Conservation (phyloP, 306 rosid species). For the Prinsepia uniflora region DNA sequence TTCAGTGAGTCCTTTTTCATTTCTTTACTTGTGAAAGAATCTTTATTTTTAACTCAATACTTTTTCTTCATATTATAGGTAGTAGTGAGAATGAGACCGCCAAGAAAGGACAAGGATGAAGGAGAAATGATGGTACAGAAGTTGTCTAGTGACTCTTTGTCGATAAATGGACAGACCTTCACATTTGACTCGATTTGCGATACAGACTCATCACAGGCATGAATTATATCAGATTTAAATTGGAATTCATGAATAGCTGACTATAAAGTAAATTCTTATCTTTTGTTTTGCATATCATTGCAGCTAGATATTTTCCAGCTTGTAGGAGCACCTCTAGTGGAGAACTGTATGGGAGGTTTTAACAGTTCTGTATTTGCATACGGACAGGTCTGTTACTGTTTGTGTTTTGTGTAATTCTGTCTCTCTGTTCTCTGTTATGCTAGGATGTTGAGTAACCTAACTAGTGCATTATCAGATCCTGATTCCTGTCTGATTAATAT, state of each 20-base stretch:
- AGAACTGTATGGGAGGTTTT: slow-evolving; percentile 93
- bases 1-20: neutral
- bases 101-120: slow-evolving; percentile 60
- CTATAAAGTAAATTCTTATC: slow-evolving; percentile 10
- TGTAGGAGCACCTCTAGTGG: slow-evolving; percentile 88
- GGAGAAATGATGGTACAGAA: slow-evolving; percentile 78
- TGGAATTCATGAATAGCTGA: slow-evolving; percentile 19
- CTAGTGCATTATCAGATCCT: neutral
- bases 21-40: neutral
- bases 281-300: slow-evolving; percentile 18
- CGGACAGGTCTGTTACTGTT: slow-evolving; percentile 68
- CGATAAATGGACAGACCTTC: slow-evolving; percentile 80
- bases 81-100: slow-evolving; percentile 83
- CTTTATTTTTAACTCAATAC: neutral
- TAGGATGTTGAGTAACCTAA: neutral
- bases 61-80: slow-evolving; percentile 39
- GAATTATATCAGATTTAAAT: slow-evolving; percentile 17
- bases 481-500: slow-evolving; percentile 4
- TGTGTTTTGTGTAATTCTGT: neutral
- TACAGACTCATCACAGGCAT: slow-evolving; percentile 76
- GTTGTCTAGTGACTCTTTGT: slow-evolving; percentile 55
- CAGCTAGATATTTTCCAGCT: slow-evolving; percentile 92
- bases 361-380: slow-evolving; percentile 97
- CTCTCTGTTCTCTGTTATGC: neutral
- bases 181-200: slow-evolving; percentile 91